Evolutionary conservation across 129 eudicot genomes (phyloP).

Genomic region (Flaveria bidentis): DNA sequence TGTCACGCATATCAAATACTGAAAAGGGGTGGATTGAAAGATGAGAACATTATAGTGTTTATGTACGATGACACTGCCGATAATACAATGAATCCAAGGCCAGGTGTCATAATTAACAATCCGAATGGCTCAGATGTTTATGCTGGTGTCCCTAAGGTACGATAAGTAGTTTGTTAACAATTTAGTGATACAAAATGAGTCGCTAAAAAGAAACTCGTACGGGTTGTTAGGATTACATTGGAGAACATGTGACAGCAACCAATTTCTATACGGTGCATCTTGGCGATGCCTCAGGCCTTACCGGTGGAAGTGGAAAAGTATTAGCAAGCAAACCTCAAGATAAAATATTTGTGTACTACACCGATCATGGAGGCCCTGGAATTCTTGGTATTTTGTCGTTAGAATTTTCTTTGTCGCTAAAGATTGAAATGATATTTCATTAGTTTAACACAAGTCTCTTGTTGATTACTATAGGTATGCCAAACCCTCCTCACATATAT

Average conservation of each 20-base stretch:
- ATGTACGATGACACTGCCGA: slow-evolving; percentile 88
- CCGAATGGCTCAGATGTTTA: slow-evolving; percentile 77
- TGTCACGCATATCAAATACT: slow-evolving; percentile 87
- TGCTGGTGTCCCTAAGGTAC: slow-evolving; percentile 87
- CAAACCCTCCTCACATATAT: slow-evolving; percentile 47
- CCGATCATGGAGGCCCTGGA: slow-evolving; percentile 85
- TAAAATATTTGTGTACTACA: slow-evolving; percentile 61
- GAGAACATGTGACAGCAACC: slow-evolving; percentile 47
- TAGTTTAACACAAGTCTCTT: too few species aligned
- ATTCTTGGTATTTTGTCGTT: slow-evolving; percentile 45
- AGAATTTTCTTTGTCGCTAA: too few species aligned
- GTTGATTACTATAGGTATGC: slow-evolving; percentile 57
- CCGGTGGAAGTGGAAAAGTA: slow-evolving; percentile 63
- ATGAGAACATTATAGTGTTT: slow-evolving; percentile 79
- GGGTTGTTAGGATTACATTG: slow-evolving; percentile 56
- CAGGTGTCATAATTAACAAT: slow-evolving; percentile 63
- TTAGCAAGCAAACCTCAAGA: slow-evolving; percentile 56
- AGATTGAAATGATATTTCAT: too few species aligned
- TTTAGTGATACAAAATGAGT: too few species aligned
- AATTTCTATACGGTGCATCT: slow-evolving; percentile 65
- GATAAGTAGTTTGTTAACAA: background rate
- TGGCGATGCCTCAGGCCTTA: slow-evolving; percentile 50
- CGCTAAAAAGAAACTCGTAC: too few species aligned
- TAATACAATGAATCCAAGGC: slow-evolving; percentile 55
- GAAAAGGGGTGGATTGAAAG: slow-evolving; percentile 74